Evolutionary conservation across 2,329 filamentous ascomycete genomes (phyloP).

Genomic region (Diplodia seriata): DNA sequence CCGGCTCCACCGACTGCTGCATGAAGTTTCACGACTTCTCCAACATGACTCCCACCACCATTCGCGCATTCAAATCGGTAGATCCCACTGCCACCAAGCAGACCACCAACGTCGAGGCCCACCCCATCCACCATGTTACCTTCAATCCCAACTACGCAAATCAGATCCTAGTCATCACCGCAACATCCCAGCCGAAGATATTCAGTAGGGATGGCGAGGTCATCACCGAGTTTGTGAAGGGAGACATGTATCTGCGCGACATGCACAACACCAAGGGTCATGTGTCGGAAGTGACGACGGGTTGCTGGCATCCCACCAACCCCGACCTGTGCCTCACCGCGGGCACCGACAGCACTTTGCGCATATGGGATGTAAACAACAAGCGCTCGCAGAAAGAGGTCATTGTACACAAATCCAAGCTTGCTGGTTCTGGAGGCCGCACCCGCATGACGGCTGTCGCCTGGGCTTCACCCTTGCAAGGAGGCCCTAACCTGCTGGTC

Average conservation of each 20-base stretch:
- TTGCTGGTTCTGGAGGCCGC: slow-evolving; percentile 85
- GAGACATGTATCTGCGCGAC: slow-evolving; percentile 97
- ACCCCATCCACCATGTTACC: slow-evolving; percentile 83
- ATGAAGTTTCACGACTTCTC: slow-evolving; percentile 95
- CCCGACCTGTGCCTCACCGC: slow-evolving; percentile 86
- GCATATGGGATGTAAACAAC: slow-evolving; percentile 97
- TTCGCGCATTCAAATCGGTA: slow-evolving; percentile 90
- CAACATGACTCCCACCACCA: slow-evolving; percentile 91
- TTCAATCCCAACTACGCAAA: slow-evolving; percentile 85
- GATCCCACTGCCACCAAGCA: slow-evolving; percentile 83
- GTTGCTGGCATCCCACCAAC: slow-evolving; percentile 89
- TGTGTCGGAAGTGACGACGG: slow-evolving; percentile 87
- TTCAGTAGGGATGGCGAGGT: slow-evolving; percentile 87
- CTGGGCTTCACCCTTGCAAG: slow-evolving; percentile 70
- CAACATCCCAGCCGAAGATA: slow-evolving; percentile 88
- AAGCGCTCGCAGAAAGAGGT: slow-evolving; percentile 90
- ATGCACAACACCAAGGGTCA: slow-evolving; percentile 99
- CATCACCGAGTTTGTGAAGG: slow-evolving; percentile 89
- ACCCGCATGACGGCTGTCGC: slow-evolving; percentile 92
- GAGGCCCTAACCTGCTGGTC: slow-evolving; percentile 74
- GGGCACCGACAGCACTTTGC: slow-evolving; percentile 90
- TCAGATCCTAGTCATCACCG: slow-evolving; percentile 84
- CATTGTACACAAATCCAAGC: slow-evolving; percentile 92
- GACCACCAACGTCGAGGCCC: slow-evolving; percentile 76
- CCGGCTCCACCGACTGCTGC: slow-evolving; percentile 89